phyloP scores from a whole-genome alignment of 805 yeast species.

The Yamadazyma takamatsuzukensis region DNA sequence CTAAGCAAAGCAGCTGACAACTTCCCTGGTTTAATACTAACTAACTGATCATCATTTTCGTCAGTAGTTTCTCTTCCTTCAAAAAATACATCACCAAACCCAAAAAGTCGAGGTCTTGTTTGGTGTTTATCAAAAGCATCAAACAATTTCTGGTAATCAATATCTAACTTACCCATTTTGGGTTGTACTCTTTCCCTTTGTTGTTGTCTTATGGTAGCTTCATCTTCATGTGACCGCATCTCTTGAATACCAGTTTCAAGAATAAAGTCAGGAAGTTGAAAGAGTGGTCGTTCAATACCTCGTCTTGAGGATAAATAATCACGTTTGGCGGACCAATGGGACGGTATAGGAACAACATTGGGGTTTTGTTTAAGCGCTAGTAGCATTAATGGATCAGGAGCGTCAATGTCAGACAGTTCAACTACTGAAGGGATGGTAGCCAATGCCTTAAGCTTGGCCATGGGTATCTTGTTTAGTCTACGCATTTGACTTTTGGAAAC shows the following conservation, averaged over 20 bases:
- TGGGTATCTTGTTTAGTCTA: conserved; percentile 52
- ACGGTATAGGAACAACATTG: conserved; percentile 73
- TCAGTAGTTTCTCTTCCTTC: conserved; percentile 65
- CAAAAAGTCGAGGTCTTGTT: conserved; percentile 62
- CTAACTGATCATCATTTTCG: conserved; percentile 31
- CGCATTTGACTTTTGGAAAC: conserved; percentile 51
- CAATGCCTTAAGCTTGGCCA: conserved; percentile 63
- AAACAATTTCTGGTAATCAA: conserved; percentile 77
- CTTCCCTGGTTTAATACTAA: conserved; percentile 60
- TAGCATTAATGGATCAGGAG: conserved; percentile 68
- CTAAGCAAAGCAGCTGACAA: conserved; percentile 56
- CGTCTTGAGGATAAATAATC: conserved; percentile 68
- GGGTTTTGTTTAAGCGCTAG: conserved; percentile 61
- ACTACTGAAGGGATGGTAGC: conserved; percentile 66
- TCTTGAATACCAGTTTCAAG: conserved; percentile 80
- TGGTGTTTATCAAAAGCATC: conserved; percentile 87
- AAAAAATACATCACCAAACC: conserved; percentile 72
- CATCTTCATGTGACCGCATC: conserved; percentile 69
- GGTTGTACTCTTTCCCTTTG: conserved; percentile 87
- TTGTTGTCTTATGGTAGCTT: conserved; percentile 60
- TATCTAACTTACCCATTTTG: conserved; percentile 77
- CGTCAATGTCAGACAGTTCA: conserved; percentile 86
- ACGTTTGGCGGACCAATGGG: conserved; percentile 77
- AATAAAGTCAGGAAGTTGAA: conserved; percentile 74
- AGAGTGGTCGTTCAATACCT: conserved; percentile 66